phyloP scores from a whole-genome alignment of 306 rosid genomes.

The Acacia crassicarpa region DNA sequence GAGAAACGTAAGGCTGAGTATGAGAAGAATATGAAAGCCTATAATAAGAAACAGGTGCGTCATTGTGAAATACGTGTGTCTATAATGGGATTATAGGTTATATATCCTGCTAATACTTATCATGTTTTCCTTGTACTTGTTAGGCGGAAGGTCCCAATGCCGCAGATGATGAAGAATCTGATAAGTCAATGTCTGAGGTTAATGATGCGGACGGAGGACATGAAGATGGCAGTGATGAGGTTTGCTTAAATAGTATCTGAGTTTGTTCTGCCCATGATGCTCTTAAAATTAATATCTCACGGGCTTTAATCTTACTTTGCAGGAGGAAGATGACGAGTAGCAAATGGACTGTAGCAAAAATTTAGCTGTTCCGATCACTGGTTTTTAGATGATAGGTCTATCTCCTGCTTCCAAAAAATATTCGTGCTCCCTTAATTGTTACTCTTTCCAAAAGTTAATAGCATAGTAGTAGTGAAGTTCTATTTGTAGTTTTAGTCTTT shows the following conservation, averaged over 20 bases:
- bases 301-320: neutral
- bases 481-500: conserved; percentile 39
- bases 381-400: conserved; percentile 41
- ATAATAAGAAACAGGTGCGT: conserved; percentile 60
- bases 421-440: conserved; percentile 35
- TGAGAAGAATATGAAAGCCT: conserved; percentile 63
- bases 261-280: neutral
- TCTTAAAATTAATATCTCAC: neutral
- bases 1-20: conserved; percentile 65
- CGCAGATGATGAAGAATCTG: conserved; percentile 56
- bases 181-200: conserved; percentile 66
- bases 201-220: conserved; percentile 62
- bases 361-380: conserved; percentile 43
- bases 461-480: conserved; percentile 43
- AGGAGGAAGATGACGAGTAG: conserved; percentile 77
- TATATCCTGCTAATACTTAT: neutral
- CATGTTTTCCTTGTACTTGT: neutral
- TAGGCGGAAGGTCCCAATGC: conserved; percentile 65
- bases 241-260: neutral
- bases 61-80: too few species aligned
- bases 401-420: conserved; percentile 22
- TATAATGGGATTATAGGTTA: neutral
- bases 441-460: conserved; percentile 37
- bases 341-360: conserved; percentile 34
- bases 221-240: conserved; percentile 69